Base-by-base conservation (phyloP, 2,329 filamentous ascomycete species). In the Nemania abortiva region DNA sequence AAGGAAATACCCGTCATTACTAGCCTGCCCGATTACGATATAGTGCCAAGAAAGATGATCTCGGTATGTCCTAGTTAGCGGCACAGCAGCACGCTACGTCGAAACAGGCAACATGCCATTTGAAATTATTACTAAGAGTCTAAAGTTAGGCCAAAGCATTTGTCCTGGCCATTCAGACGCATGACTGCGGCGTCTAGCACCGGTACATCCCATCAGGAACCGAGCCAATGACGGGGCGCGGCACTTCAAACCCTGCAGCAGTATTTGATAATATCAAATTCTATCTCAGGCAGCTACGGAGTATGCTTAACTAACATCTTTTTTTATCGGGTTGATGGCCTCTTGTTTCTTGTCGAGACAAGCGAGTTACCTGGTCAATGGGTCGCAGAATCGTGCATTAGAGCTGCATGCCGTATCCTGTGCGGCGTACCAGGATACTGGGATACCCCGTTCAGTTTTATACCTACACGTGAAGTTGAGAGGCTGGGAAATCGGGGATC, bases 201-300 rank as follows among this genome's bases (percentile, higher is more conserved):
- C 22, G 24, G 10, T 9, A 31, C 22, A 49, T 49, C 34, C 11
- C 50, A 11, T 42, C 39, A 15, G 34, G 15, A 9, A 3, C 49
- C 18, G 52, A 22, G 2, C 42, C 57, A 62, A 56, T 62, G 31
- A 62, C 37, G 39, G 49, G 42, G 7, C 29, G 31, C 57, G n/a
- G 22, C 24, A 56, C 45, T 45, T 37, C 34, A 57, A 66, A 55
- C 29, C 50, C 56, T 56, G 42, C 49, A 59, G 15, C 24, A 29
- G 49, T 55, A 66, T 66, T 60, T 66, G 63, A 61, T 66, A 61
- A 61, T 56, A 13, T 24, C n/a, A 60, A 37, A 37, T 37, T 3
- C 7, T 11, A 11, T 60, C 29, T 39, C 10, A 29, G 55, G 39
- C 53, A 39, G 2, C 31, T 27, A 27, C 24, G 2, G 27, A 31